Evolutionary conservation across 257 asterid species (phyloP), one percentile per base, ranked within the genome.

Genomic region (Schizonepeta tenuifolia): DNA sequence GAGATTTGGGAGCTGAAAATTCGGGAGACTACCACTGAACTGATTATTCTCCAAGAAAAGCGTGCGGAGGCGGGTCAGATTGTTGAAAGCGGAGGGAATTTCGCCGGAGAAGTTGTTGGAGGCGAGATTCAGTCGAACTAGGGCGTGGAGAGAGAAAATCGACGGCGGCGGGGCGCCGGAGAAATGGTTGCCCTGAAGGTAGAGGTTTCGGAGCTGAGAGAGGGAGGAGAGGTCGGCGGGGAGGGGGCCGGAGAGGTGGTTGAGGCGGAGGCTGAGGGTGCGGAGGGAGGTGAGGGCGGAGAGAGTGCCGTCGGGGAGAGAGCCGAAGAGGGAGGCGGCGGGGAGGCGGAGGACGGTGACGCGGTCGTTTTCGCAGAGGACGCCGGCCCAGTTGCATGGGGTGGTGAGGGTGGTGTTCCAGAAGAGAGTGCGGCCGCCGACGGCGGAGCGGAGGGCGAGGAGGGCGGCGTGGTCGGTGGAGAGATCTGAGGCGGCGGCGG

Each of bases 371-470:
- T 86, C 83, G 43, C 97, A 91, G 3, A 41, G 75, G 4, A 89
- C 90, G 40, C 97, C 97, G 0, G 73, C 75, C 95, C 94, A 91
- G 71, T 46, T 77, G 89, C 97, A 91, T 44, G 96, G 94, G 50
- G 86, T 75, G 61, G 83, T 4, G 35, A 24, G 56, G 40, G 87
- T 57, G 46, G 74, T 73, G 83, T 89, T 87, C 97, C 97, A 91
- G 22, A 84, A 66, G 40, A 84, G 55, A 15, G 93, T 78, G 17
- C 96, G 91, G 41, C 97, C 97, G 65, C 84, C 86, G 9, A 89
- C 81, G 31, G 97, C 81, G 70, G 88, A 18, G 47, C 96, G 95
- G 58, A 91, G 79, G 65, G 89, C 76, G 22, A 91, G 59, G 49
- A 91, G 88, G 59, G 95, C 93, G 54, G 78, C 58, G 26, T 78